Percentiles rank a stretch among this genome's conserved stretches.
phyloP scores from a whole-genome alignment of 371 early-diverging fungal genomes.

The Syncephalastrum monosporum region DNA sequence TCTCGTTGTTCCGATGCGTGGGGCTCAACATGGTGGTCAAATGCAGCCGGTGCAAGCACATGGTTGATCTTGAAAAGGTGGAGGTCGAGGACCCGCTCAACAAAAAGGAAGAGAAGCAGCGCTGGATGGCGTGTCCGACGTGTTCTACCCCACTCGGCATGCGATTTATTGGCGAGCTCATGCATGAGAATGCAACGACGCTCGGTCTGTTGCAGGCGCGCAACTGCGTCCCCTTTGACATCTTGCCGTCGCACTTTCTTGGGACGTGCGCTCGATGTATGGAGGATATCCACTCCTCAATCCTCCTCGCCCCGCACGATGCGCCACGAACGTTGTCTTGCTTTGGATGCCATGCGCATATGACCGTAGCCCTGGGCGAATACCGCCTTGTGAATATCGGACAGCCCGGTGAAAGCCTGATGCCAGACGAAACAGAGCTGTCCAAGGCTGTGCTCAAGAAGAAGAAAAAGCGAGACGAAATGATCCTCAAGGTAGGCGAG shows the following conservation, averaged over 20 bases:
- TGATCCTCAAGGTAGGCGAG: slow-evolving; percentile 62
- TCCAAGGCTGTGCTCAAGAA: slow-evolving; percentile 31
- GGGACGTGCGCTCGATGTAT: slow-evolving; percentile 62
- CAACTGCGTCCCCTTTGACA: slow-evolving; percentile 65
- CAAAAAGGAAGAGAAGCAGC: slow-evolving; percentile 23
- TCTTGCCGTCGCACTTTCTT: slow-evolving; percentile 63
- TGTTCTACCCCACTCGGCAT: slow-evolving; percentile 66
- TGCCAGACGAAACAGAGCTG: slow-evolving; percentile 25
- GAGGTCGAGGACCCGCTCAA: slow-evolving; percentile 33
- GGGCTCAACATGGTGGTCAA: slow-evolving; percentile 63
- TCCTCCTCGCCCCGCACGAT: slow-evolving; percentile 31
- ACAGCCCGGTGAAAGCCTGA: slow-evolving; percentile 35
- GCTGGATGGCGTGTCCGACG: slow-evolving; percentile 66
- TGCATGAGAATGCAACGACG: slow-evolving; percentile 53
- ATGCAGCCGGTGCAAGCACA: slow-evolving; percentile 74
- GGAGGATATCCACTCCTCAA: slow-evolving; percentile 29
- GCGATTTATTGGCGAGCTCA: slow-evolving; percentile 46
- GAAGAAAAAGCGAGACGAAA: slow-evolving; percentile 42
- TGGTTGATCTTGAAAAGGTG: slow-evolving; percentile 55
- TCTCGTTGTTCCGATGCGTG: slow-evolving; percentile 63
- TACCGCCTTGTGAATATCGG: slow-evolving; percentile 56
- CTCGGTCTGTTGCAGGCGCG: slow-evolving; percentile 77
- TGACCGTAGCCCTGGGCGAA: slow-evolving; percentile 43
- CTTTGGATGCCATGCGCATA: slow-evolving; percentile 53
- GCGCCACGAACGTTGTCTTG: slow-evolving; percentile 45